Percentiles rank a stretch among this genome's conserved stretches.
phyloP scores from a whole-genome alignment of 805 yeast species.

The Candida vaughaniae region DNA sequence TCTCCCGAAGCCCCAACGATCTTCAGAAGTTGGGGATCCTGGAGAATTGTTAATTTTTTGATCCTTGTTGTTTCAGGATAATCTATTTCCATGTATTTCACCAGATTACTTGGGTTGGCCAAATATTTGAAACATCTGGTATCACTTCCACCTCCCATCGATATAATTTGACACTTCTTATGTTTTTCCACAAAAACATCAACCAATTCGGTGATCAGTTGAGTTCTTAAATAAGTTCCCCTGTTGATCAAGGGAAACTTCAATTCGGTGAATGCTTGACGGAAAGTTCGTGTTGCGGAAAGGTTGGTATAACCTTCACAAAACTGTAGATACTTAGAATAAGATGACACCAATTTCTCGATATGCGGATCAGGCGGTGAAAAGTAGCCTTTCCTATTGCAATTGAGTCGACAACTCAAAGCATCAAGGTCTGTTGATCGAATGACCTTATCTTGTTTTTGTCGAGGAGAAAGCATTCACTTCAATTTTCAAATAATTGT shows the following conservation, averaged over 20 bases:
- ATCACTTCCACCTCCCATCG: constrained; percentile 82
- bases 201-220: constrained; percentile 48
- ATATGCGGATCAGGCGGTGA: constrained; percentile 37
- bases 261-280: constrained; percentile 37
- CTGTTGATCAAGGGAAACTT: constrained; percentile 68
- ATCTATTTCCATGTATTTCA: constrained; percentile 62
- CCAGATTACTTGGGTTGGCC: constrained; percentile 20
- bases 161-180: constrained; percentile 50
- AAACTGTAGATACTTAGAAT: constrained; percentile 36
- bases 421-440: constrained; percentile 71
- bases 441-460: constrained; percentile 42
- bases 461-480: constrained; percentile 35
- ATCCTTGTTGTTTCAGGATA: constrained; percentile 52
- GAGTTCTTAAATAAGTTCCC: constrained; percentile 66
- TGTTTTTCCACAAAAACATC: constrained; percentile 37
- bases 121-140: constrained; percentile 60
- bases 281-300: constrained; percentile 40
- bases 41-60: constrained; percentile 50
- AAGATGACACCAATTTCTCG: constrained; percentile 31
- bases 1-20: constrained; percentile 19
- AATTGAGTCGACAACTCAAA: constrained; percentile 58
- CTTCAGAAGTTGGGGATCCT: constrained; percentile 23
- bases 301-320: constrained; percentile 38
- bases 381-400: constrained; percentile 49
- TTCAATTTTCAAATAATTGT: too few species aligned